phyloP scores from a whole-genome alignment of 2,329 filamentous ascomycete genomes.

The Verticillium albo-atrum region DNA sequence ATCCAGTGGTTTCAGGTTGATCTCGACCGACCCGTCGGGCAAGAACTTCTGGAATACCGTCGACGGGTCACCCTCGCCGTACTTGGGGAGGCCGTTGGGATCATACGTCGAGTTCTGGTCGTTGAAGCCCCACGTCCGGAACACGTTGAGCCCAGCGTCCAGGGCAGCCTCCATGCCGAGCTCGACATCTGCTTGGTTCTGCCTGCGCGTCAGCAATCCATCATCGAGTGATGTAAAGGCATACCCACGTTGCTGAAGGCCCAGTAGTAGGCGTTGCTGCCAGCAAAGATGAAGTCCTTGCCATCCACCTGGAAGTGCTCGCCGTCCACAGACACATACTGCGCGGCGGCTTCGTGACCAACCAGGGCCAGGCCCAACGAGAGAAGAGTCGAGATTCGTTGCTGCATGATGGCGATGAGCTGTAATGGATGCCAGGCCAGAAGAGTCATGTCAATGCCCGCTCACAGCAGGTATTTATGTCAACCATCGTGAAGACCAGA shows the following conservation, averaged over 20 bases:
- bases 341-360: not conserved
- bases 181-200: slow-evolving; percentile 30
- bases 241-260: slow-evolving; percentile 41
- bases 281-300: slow-evolving; percentile 51
- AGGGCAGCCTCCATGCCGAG: slow-evolving; percentile 40
- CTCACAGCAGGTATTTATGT: not conserved
- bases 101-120: slow-evolving; percentile 47
- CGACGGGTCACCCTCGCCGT: slow-evolving; percentile 41
- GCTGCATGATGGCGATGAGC: not conserved
- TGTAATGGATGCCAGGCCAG: not conserved
- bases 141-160: slow-evolving; percentile 44
- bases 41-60: slow-evolving; percentile 38
- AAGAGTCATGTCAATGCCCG: not conserved
- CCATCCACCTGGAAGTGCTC: slow-evolving; percentile 48
- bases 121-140: slow-evolving; percentile 55
- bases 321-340: slow-evolving; percentile 18
- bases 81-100: slow-evolving; percentile 41
- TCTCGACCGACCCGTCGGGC: slow-evolving; percentile 1
- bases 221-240: not conserved
- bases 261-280: slow-evolving; percentile 53
- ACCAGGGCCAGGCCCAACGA: not conserved
- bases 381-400: not conserved
- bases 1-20: slow-evolving; percentile 40
- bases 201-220: not conserved
- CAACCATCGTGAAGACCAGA: not conserved